phyloP scores from a whole-genome alignment of 345 rosid species.

The Balakata baccata region DNA sequence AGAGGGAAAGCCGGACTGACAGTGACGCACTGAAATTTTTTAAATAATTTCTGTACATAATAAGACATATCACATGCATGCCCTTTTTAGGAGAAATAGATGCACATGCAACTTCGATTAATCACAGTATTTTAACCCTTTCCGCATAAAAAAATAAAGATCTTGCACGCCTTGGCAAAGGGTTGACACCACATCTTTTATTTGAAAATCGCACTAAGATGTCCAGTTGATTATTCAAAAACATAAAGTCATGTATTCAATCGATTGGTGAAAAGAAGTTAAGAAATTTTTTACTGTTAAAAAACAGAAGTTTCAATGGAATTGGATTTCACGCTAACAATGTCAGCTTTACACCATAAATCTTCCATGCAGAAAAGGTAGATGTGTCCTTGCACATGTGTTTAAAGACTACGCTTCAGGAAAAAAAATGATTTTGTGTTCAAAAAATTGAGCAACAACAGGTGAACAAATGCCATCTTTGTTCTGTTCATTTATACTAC shows the following conservation, averaged over 20 bases:
- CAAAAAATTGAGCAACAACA: neutral
- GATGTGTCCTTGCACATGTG: neutral
- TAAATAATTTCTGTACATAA: neutral
- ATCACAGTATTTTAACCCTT: too few species aligned
- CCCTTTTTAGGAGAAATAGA: neutral
- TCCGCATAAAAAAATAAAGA: too few species aligned
- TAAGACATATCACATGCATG: conserved; percentile 18
- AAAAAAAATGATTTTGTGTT: neutral
- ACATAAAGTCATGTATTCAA: too few species aligned
- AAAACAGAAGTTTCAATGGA: neutral
- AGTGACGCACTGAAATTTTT: conserved; percentile 3
- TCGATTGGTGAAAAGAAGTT: too few species aligned
- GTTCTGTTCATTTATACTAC: neutral
- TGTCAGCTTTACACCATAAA: conserved; percentile 2
- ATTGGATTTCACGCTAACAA: neutral
- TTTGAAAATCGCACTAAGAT: too few species aligned
- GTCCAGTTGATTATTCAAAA: too few species aligned
- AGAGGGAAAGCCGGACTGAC: conserved; percentile 19
- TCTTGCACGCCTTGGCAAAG: too few species aligned
- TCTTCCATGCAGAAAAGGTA: neutral
- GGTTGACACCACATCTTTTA: too few species aligned
- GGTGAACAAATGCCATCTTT: neutral
- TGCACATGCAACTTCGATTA: neutral
- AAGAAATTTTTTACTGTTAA: neutral
- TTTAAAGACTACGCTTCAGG: neutral